Conservation (phyloP, 148 eudicot genomes). For the Heliamphora exappendiculata region DNA sequence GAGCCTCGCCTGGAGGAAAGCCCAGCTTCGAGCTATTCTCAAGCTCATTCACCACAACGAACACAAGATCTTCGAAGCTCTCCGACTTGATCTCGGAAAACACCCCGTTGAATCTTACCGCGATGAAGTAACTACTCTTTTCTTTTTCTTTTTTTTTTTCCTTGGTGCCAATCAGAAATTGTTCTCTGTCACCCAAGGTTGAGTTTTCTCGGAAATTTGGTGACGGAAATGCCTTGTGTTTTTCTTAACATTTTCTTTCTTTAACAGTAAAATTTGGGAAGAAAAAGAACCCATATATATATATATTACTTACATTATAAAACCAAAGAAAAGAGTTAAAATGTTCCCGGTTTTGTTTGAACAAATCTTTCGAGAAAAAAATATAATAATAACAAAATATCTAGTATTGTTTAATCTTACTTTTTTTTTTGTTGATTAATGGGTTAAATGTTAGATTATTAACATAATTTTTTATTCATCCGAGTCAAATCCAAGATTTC, state of each 20-base stretch:
- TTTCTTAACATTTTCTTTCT: not conserved
- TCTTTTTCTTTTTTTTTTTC: not conserved
- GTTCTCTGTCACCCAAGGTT: not conserved
- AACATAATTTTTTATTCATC: no score
- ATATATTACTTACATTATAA: no score
- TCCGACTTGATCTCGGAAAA: conserved; percentile 65
- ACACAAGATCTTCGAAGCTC: conserved; percentile 43
- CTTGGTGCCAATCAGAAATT: no score
- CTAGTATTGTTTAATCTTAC: no score
- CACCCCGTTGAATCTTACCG: conserved; percentile 57
- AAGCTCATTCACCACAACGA: conserved; percentile 47
- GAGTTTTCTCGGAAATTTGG: not conserved
- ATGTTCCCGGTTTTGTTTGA: no score
- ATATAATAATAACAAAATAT: no score
- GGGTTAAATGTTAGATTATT: no score
- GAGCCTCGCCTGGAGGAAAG: conserved; percentile 55
- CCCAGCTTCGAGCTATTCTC: conserved; percentile 50
- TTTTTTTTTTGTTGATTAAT: no score
- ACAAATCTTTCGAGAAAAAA: no score
- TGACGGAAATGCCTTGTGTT: not conserved
- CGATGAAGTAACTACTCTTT: conserved; percentile 52
- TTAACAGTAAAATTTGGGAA: not conserved
- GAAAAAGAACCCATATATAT: no score
- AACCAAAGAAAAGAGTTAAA: no score
- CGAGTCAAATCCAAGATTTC: no score